Percentiles rank a stretch among this genome's conserved stretches.
phyloP scores from a whole-genome alignment of 2,329 filamentous ascomycete genomes.

The Sodiomyces alkalinus region DNA sequence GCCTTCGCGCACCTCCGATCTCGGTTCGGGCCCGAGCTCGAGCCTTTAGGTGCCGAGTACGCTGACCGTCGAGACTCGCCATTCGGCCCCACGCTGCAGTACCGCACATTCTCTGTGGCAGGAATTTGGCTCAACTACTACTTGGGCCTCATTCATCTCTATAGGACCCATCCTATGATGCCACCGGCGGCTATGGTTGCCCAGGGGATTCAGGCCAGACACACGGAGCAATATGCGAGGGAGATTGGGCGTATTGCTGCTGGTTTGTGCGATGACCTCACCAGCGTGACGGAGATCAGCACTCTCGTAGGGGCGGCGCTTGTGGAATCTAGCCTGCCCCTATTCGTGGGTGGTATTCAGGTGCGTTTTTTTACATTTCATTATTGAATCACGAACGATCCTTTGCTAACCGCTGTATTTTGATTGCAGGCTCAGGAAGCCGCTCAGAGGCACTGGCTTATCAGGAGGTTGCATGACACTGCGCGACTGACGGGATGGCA shows the following conservation, averaged over 20 bases:
- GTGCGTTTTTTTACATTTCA: no score
- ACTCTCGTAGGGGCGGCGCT: slow-evolving; percentile 68
- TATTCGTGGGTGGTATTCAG: slow-evolving; percentile 78
- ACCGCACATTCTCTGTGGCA: slow-evolving; percentile 75
- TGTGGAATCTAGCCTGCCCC: slow-evolving; percentile 64
- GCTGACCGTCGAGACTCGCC: slow-evolving; percentile 47
- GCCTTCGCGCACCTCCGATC: slow-evolving; percentile 54
- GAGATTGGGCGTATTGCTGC: slow-evolving; percentile 69
- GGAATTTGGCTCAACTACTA: slow-evolving; percentile 81
- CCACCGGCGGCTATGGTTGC: slow-evolving; percentile 82
- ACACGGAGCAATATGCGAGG: slow-evolving; percentile 57
- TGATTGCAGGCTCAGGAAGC: slow-evolving; percentile 62
- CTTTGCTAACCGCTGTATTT: slow-evolving; percentile 11
- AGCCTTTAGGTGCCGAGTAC: slow-evolving; percentile 56
- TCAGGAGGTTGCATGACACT: slow-evolving; percentile 60
- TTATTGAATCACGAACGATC: no score
- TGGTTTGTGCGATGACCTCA: slow-evolving; percentile 45
- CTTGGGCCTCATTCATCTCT: slow-evolving; percentile 68
- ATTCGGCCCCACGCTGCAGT: slow-evolving; percentile 70
- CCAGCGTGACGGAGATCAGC: slow-evolving; percentile 44
- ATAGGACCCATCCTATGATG: slow-evolving; percentile 77
- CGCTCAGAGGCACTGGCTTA: slow-evolving; percentile 61
- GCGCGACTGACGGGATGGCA: slow-evolving; percentile 77
- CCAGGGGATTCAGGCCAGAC: slow-evolving; percentile 57
- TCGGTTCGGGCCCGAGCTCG: slow-evolving; percentile 60